Evolutionary conservation across 1,284 basidiomycete genomes (phyloP), one percentile per base, ranked within the genome.

Genomic region (Trichosporon inkin): DNA sequence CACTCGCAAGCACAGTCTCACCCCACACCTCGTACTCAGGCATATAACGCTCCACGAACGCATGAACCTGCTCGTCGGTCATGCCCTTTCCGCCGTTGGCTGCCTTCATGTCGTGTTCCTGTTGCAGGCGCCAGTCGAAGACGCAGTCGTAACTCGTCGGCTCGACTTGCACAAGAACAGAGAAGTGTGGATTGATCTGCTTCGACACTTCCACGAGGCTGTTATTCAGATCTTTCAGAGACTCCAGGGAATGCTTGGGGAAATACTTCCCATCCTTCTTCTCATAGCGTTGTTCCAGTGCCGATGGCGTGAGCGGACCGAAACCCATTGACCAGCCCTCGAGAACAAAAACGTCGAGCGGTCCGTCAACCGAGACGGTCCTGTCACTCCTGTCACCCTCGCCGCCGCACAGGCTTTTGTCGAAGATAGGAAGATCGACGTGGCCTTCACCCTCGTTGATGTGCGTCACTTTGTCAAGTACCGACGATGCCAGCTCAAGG

Each of bases 31-130:
- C 73, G 40, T 75, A 74, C 1, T 65, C 68, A 1, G 73, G 73
- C 73, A 75, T 71, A 62, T 77, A 73, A 37, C 73, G 62, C 62
- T 72, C 70, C 20, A 80, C 84, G 67, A 78, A 94, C 84, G 73
- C 75, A 70, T 84, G 85, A 35, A 96, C 90, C 70, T 83, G 83
- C 65, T 84, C 85, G 70, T 94, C 91, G 0, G 86, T 82, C 93
- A 96, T 95, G 7, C 92, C 92, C 49, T 80, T 80, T 5, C 91
- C 92, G 52, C 90, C 90, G 65, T 92, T 93, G 47, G 72, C 72
- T 0, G 82, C 80, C 75, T 92, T 95, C 91, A 95, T 94, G 55
- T 83, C 71, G 62, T 88, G 89, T 69, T 96, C 92, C 76, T 94
- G 92, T 73, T 95, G 82, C 37, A 89, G 76, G 19, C 92, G 82